Conservation (phyloP, 108 stramenopile species). For the Cyclotella choctawhatcheeana region DNA sequence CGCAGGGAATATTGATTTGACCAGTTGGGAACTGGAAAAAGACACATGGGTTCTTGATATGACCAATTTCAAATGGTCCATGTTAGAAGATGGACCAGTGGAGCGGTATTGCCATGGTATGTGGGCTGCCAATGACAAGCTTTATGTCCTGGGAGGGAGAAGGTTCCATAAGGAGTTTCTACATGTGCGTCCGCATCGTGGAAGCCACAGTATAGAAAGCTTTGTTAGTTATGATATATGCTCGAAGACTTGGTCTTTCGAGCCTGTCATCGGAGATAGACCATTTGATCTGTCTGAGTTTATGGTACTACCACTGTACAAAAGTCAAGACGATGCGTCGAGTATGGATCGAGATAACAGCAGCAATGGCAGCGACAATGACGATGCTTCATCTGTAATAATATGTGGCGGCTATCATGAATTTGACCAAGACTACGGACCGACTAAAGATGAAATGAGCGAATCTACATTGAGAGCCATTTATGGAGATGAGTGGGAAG, state of each 20-base stretch:
- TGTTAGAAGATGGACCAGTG: not conserved
- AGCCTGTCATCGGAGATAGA: constrained; percentile 8
- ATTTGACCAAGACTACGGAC: not conserved
- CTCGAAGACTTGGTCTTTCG: constrained; percentile 6
- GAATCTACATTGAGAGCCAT: not conserved
- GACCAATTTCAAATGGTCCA: not conserved
- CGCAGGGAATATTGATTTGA: not conserved
- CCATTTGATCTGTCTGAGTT: constrained; percentile 12
- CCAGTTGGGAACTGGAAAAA: not conserved
- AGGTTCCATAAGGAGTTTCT: not conserved
- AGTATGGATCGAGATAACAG: no score
- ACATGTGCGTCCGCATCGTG: constrained; percentile 6
- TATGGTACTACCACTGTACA: constrained; percentile 18
- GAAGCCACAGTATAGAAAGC: constrained; percentile 11
- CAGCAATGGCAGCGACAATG: no score
- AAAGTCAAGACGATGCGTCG: constrained; percentile 3
- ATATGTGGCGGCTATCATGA: constrained; percentile 23
- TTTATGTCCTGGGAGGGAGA: not conserved
- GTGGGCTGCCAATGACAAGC: not conserved
- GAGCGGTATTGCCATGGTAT: not conserved
- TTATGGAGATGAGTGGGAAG: not conserved
- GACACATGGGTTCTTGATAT: constrained; percentile 15
- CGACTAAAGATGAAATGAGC: not conserved
- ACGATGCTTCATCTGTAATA: constrained; percentile 16
- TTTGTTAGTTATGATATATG: constrained; percentile 16